Evolutionary conservation across 352 stramenopile species (phyloP), one percentile per base, ranked within the genome.

Genomic region (Phytophthora pseudosyringae): DNA sequence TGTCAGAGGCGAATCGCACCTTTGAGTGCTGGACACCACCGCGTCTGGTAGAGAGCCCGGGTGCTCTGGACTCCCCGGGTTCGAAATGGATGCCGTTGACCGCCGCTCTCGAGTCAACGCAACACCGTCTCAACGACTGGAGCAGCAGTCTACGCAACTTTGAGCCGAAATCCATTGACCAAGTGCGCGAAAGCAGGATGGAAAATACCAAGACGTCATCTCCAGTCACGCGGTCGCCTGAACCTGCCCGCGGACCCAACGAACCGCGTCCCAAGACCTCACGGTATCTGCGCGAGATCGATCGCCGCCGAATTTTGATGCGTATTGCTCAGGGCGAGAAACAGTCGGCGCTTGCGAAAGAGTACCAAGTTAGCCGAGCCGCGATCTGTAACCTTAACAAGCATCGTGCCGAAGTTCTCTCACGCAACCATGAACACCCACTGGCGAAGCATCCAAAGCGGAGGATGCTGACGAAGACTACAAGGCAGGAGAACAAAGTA

Each of bases 311-410:
- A 2, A 91, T 91, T 69, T 67, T 91, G 26, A 56, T 77, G 43
- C 82, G 82, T 8, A 74, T 91, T 21, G 70, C 75, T 5, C 74
- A 81, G 36, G 82, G 82, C 15, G 83, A 91, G 50, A 86, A 89
- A 57, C 79, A 90, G 39, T 76, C 80, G 4, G 73, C 71, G 16
- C 71, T 90, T 15, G 80, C 83, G 3, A 89, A 88, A 44, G 83
- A 90, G 59, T 90, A 86, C 47, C 73, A 75, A n/a, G 81, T 90
- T 29, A 90, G 77, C 9, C 81, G 81, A 53, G 79, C 81, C 0
- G 79, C 81, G 12, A 90, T 90, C 57, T 90, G 81, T 54, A 88
- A 88, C 49, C 55, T 90, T 21, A 84, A 87, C 66, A 90, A 90
- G 46, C 78, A 88, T 36, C 77, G 81, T 11, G 71, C 71, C 8